Evolutionary conservation across 116 monocot genomes (phyloP).

Genomic region (Iris pallida): DNA sequence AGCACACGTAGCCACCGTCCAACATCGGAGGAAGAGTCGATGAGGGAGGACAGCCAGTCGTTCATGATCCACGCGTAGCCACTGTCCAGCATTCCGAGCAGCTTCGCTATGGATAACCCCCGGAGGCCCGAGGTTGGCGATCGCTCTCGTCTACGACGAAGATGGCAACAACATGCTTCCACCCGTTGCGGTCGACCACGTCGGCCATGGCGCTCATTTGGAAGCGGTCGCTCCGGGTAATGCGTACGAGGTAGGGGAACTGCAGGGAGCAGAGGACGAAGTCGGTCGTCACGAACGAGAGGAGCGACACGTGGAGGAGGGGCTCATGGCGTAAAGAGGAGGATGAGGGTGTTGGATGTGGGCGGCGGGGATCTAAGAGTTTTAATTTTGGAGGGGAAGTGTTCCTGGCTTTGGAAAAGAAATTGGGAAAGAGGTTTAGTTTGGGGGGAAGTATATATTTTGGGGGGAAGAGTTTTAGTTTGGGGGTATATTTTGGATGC

Average conservation of each 20-base stretch:
- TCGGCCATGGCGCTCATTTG: constrained; percentile 78
- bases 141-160: constrained; percentile 75
- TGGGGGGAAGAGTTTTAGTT: too few relatives aligned
- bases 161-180: constrained; percentile 73
- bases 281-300: constrained; percentile 78
- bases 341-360: too few relatives aligned
- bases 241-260: constrained; percentile 60
- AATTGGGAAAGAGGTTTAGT: too few relatives aligned
- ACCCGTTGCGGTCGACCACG: constrained; percentile 41
- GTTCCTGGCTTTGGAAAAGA: too few relatives aligned
- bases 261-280: constrained; percentile 55
- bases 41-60: constrained; percentile 44
- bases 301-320: constrained; percentile 66
- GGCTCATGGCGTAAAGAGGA: too few relatives aligned
- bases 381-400: too few relatives aligned
- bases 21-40: constrained; percentile 30
- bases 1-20: too few relatives aligned
- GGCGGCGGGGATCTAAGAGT: too few relatives aligned
- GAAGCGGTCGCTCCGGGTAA: constrained; percentile 55
- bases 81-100: constrained; percentile 40
- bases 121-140: not conserved
- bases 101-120: not conserved
- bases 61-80: constrained; percentile 73
- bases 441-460: too few relatives aligned
- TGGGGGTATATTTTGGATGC: too few relatives aligned